Base-by-base conservation (phyloP, 1,139 yeast genomes). In the Barnettozyma hawaiiensis region DNA sequence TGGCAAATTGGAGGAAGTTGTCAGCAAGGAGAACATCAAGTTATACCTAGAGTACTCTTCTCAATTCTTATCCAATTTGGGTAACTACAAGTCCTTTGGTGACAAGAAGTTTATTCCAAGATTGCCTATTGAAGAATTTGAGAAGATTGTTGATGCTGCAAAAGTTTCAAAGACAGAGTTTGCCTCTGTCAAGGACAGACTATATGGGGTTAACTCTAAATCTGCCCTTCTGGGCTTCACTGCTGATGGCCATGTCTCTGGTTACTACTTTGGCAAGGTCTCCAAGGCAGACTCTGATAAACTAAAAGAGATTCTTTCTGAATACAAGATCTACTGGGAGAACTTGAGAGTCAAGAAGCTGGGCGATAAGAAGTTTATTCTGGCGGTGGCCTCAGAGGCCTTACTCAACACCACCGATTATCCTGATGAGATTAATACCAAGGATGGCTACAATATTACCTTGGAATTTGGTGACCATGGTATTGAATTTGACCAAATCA, bases 81-180 rank as follows among this genome's bases (percentile, higher is more conserved):
- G 96, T 49, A 87, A 87, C 62, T 87, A 78, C 70, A 86, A 85
- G 65, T 82, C 94, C 1, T 87, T 87, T 64, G 96, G 96, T 49
- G 96, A 87, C 64, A 77, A 76, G 51, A 87, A 87, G 64, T 86
- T 86, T 59, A 71, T 87, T 51, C 96, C 96, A 31, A 67, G 76
- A 37, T 57, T 85, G 33, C 41, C 70, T 1, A 56, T 53, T 32
- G 73, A 64, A 1, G 70, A 71, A 4, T 81, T 86, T 52, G 73
- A 67, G 46, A 52, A 65, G 18, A 61, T 70, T n/a, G 64, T 79
- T 16, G 55, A 59, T 21, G 24, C 42, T 7, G 54, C 65, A 7
- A 61, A 58, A 12, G 54, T 59, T 31, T 66, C 70, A 45, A 57
- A 64, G 3, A 55, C 63, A 3, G 60, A 71, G 18, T 85, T 73